Base-by-base conservation (phyloP, 495 filamentous ascomycete species). In the Aspergillus sclerotiicarbonarius region DNA sequence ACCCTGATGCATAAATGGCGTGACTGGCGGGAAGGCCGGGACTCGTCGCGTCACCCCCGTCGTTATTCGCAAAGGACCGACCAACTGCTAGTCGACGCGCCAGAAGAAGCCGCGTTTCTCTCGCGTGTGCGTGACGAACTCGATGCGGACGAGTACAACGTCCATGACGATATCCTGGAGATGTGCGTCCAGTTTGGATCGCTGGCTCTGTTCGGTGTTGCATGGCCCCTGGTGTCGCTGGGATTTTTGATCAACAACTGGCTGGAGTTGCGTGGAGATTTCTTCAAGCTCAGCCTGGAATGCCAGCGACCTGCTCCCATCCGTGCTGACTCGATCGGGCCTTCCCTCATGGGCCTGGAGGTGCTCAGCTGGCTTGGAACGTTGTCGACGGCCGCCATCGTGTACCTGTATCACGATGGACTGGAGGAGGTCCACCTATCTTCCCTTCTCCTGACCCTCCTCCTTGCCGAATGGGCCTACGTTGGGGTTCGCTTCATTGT, bases 201-300 rank as follows among this genome's bases (percentile, higher is more conserved):
- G 67, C 78, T 98, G 5, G 86, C 88, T 0, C 79, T 98, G 3
- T 98, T 98, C 71, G 91, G 88, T 6, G 88, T 94, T 0, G 82
- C 96, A 51, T 98, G 94, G 94, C 93, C 94, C 0, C 77, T 97
- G 3, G 90, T 92, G 0, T 84, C 87, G 0, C 79, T 91, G 39
- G 92, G 90, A 0, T 98, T 98, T 80, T 69, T 96, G 6, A 73
- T 92, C 66, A 96, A 96, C 73, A 93, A 97, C 76, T 98, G 93
- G 93, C 70, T 98, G 52, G 93, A 98, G 59, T 79, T 96, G 13
- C 89, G 94, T 30, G 87, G 89, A 7, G 94, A 98, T 61, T 91
- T 95, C 9, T 82, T 92, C 73, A 98, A 98, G 65, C 92, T 98
- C 55, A 91, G 90, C 39, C 73, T 89, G 21, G 88, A 91, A 68